A percentile compares a stretch with the other conserved stretches of the same genome.
Conservation (phyloP, 805 yeast species). For the Phaffomyces antillensis region DNA sequence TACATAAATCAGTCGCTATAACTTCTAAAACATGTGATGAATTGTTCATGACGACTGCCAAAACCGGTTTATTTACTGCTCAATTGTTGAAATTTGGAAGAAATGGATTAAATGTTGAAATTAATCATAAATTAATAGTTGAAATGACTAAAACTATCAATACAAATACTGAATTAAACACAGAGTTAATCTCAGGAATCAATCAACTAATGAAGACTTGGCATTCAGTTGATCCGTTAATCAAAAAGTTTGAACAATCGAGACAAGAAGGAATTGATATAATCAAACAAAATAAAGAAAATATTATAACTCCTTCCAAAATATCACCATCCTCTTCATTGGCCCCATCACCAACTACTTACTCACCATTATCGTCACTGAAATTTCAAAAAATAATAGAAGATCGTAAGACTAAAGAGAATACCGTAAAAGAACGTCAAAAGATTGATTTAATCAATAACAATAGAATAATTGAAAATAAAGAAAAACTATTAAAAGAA, state of each 20-base stretch:
- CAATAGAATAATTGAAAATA: constrained; percentile 11
- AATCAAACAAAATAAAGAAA: constrained; percentile 3
- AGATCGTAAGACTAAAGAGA: neutral
- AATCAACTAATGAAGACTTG: constrained; percentile 15
- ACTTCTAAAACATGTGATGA: constrained; percentile 29
- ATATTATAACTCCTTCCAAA: neutral
- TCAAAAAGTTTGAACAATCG: constrained; percentile 12
- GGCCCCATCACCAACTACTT: neutral
- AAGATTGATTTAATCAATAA: constrained; percentile 1
- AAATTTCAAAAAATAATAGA: neutral
- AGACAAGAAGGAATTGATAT: constrained; percentile 11
- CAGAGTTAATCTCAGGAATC: constrained; percentile 4
- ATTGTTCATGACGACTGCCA: constrained; percentile 30
- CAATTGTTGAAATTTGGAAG: constrained; percentile 35
- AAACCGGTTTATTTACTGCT: constrained; percentile 37
- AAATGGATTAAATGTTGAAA: constrained; percentile 28
- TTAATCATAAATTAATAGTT: constrained; percentile 25
- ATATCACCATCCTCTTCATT: neutral
- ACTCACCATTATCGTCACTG: neutral
- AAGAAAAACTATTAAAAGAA: constrained; percentile 15
- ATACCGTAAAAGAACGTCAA: neutral
- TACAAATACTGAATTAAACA: constrained; percentile 7
- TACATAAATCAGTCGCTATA: constrained; percentile 5
- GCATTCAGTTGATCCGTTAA: constrained; percentile 7
- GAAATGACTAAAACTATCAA: constrained; percentile 22